Evolutionary conservation across 1,139 yeast genomes (phyloP), one percentile per base, ranked within the genome.

Genomic region (Geotrichum reessii): DNA sequence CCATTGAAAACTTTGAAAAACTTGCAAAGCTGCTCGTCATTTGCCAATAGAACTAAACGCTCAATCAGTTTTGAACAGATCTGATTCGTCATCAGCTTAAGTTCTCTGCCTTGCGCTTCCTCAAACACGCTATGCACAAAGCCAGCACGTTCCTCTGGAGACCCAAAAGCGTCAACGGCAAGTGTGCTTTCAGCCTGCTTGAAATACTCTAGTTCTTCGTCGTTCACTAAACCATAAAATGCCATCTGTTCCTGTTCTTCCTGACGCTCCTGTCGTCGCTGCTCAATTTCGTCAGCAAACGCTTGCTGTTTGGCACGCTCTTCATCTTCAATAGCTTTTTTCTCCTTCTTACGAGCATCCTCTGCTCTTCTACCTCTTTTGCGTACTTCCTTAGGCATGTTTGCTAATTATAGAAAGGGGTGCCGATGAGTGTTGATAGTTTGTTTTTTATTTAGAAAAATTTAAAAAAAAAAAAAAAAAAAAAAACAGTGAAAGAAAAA

Each of bases 31-130:
- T 91, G 96, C 19, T 73, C 75, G 62, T 84, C 86, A 47, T 80
- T 78, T 17, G 92, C 86, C 42, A 78, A 76, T 53, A 88, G 73
- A n/a, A 92, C 81, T 63, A 93, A 75, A 69, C 98, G 79, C 74
- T 93, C 99, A 78, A 93, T 80, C 61, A 93, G 79, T 70, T 93
- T 93, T 21, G 98, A 92, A 69, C 97, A 91, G 59, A 92, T 89
- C 69, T 92, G 98, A 69, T 93, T 92, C 3, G 97, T 92, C 9
- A 89, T 97, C 55, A 93, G 78, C 72, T 93, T 93, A 66, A 95
- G 77, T 73, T 93, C 99, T 66, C 92, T 91, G 6, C 97, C 97
- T 59, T 80, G 79, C 33, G 92, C 82, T 75, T 93, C 99, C 65
- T 87, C 96, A 63, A 88, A 78, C 4, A 90, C 92, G 65, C 92